Percentiles rank a stretch among this genome's conserved stretches.
Conservation (phyloP, 2,329 filamentous ascomycete genomes). For the Nigrospora osmanthi region DNA sequence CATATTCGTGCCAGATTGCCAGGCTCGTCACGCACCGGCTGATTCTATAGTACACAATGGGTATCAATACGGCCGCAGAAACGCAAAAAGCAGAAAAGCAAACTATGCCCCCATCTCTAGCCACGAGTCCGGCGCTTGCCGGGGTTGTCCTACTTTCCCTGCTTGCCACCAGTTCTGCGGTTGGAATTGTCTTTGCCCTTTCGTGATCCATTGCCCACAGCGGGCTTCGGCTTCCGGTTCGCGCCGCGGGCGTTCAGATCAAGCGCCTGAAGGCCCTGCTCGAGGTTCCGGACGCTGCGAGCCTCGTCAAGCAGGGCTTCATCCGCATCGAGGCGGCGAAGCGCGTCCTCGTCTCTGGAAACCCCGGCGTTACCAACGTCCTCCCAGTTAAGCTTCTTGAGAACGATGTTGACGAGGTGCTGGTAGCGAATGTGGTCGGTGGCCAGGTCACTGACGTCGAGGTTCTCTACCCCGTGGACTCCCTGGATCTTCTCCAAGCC, state of each 20-base stretch:
- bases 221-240: background rate
- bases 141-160: conserved; percentile 1
- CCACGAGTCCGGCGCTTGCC: conserved; percentile 1
- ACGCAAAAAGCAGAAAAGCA: background rate
- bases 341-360: conserved; percentile 18
- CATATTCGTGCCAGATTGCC: background rate
- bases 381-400: conserved; percentile 62
- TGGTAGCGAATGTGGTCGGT: conserved; percentile 66
- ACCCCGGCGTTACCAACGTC: conserved; percentile 42
- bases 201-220: background rate
- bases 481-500: conserved; percentile 70
- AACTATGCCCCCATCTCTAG: background rate
- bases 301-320: conserved; percentile 9
- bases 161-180: background rate
- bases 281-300: background rate
- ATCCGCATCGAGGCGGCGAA: conserved; percentile 18
- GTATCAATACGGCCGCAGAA: background rate
- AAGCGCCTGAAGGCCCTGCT: background rate
- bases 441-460: conserved; percentile 57
- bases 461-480: conserved; percentile 58
- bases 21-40: background rate
- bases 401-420: conserved; percentile 56
- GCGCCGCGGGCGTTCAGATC: background rate
- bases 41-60: background rate
- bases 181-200: background rate